Evolutionary conservation across 495 filamentous ascomycete species (phyloP).

Genomic region (Daldinia decipiens): DNA sequence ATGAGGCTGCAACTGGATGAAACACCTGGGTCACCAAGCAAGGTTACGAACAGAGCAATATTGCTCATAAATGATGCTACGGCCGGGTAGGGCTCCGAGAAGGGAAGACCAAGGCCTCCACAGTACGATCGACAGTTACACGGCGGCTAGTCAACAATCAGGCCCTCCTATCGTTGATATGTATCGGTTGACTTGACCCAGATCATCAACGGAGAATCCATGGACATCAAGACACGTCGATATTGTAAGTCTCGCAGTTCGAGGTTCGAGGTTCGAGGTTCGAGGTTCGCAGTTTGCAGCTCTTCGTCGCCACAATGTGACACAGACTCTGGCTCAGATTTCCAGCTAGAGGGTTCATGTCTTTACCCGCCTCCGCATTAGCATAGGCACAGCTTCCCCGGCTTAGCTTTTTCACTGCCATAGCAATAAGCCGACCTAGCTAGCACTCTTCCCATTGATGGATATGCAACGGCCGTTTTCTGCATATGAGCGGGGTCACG

Average conservation of each 20-base stretch:
- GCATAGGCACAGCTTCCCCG: constrained; percentile 10
- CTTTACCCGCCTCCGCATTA: constrained; percentile 28
- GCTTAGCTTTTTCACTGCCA: constrained; percentile 5
- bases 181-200: constrained; percentile 9
- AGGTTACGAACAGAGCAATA: constrained; percentile 31
- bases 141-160: constrained; percentile 26
- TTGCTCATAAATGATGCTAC: constrained; percentile 16
- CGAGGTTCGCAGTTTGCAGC: neutral
- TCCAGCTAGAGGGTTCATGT: constrained; percentile 33
- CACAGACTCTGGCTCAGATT: constrained; percentile 13
- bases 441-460: constrained; percentile 4
- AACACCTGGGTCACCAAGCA: constrained; percentile 13
- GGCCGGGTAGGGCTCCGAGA: constrained; percentile 32
- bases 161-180: constrained; percentile 14
- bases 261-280: too few relatives aligned
- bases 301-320: constrained; percentile 24
- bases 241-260: constrained; percentile 7
- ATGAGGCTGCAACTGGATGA: constrained; percentile 39
- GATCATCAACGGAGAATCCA: constrained; percentile 1
- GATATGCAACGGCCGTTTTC: constrained; percentile 10
- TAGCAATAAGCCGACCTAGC: constrained; percentile 13
- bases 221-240: constrained; percentile 8
- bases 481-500: constrained; percentile 35
- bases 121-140: constrained; percentile 37
- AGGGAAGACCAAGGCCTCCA: constrained; percentile 21